Percentiles rank a stretch among this genome's conserved stretches.
Conservation (phyloP, 148 eudicot genomes). For the Fagopyrum tataricum region DNA sequence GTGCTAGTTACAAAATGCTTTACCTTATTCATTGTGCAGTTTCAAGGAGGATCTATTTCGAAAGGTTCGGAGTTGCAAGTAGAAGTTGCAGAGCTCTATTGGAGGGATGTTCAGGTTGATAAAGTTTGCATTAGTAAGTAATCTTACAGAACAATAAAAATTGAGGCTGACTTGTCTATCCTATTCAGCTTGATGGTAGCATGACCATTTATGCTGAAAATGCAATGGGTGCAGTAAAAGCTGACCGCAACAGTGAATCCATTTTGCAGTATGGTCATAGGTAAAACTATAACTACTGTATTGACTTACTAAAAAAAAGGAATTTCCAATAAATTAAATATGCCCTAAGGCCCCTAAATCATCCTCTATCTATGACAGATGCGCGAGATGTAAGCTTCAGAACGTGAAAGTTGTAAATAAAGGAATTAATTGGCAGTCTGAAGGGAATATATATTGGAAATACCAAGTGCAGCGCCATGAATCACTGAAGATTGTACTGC, state of each 20-base stretch:
- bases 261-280: slow-evolving; percentile 77
- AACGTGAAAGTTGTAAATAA: slow-evolving; percentile 72
- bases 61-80: slow-evolving; percentile 87
- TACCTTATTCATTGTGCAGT: slow-evolving; percentile 33
- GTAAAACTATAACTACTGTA: slow-evolving; percentile 24
- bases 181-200: slow-evolving; percentile 79
- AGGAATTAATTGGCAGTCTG: slow-evolving; percentile 82
- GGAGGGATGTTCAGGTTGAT: slow-evolving; percentile 85
- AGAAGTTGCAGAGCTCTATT: slow-evolving; percentile 83
- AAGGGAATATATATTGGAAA: slow-evolving; percentile 70
- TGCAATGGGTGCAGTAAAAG: slow-evolving; percentile 49
- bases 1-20: neutral
- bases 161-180: slow-evolving; percentile 27
- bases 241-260: slow-evolving; percentile 42
- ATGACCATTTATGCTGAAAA: slow-evolving; percentile 68
- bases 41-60: slow-evolving; percentile 80
- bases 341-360: slow-evolving; percentile 3
- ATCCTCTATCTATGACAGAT: slow-evolving; percentile 39
- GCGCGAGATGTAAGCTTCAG: slow-evolving; percentile 86
- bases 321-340: neutral
- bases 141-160: neutral
- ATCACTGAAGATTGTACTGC: slow-evolving; percentile 60
- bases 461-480: slow-evolving; percentile 71
- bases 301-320: neutral
- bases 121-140: neutral